These are phyloP conservation scores for Paraconiothyrium brasiliense DNA, from an alignment of 2,329 filamentous ascomycete genomes.

Conservation along the genomic window DNA sequence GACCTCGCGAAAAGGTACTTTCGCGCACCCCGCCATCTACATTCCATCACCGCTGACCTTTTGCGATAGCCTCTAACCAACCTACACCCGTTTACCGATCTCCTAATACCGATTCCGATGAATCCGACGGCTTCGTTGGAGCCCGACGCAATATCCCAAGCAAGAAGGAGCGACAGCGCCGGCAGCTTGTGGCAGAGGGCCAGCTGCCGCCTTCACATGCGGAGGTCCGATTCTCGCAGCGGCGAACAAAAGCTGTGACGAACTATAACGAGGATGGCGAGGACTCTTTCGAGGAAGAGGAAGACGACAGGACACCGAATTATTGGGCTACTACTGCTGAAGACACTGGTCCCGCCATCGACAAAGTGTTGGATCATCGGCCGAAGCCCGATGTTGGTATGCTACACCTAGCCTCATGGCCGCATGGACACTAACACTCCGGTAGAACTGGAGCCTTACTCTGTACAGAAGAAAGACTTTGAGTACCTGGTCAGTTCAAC, in stretches of 20 bases:
- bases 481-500: conserved; percentile 70
- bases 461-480: conserved; percentile 74
- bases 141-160: conserved; percentile 71
- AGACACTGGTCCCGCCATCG: conserved; percentile 85
- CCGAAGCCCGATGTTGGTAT: conserved; percentile 70
- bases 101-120: conserved; percentile 70
- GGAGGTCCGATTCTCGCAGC: conserved; percentile 91
- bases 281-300: conserved; percentile 65
- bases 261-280: conserved; percentile 75
- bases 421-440: conserved; percentile 27
- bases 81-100: conserved; percentile 58
- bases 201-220: conserved; percentile 70
- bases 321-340: conserved; percentile 77
- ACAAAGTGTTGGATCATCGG: conserved; percentile 88
- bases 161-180: conserved; percentile 79
- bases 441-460: conserved; percentile 46
- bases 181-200: conserved; percentile 71
- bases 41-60: conserved; percentile 53
- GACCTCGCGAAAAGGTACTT: conserved; percentile 70
- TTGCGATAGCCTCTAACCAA: conserved; percentile 63
- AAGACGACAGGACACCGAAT: conserved; percentile 71
- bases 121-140: conserved; percentile 76
- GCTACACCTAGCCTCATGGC: conserved; percentile 14
- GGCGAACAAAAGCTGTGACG: conserved; percentile 78
- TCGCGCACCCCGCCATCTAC: conserved; percentile 21